Conservation (phyloP, 139 green algal species). For the Yamagishiella unicocca region DNA sequence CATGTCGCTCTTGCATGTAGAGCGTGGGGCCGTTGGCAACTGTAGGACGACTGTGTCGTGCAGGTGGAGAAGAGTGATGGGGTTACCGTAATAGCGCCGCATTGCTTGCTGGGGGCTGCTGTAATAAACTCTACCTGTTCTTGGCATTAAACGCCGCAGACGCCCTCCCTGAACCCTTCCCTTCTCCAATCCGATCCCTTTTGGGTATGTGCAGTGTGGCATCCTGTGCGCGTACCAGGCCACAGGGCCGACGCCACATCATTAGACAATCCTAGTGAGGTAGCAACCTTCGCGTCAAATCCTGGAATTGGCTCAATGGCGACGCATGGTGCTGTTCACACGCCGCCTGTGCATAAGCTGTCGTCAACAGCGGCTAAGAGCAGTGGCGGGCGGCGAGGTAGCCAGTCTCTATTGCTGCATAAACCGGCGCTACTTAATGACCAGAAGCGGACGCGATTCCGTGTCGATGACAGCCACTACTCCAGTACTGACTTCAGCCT, state of each 20-base stretch:
- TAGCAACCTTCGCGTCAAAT: not conserved
- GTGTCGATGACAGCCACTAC: constrained; percentile 13
- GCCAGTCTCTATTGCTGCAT: not conserved
- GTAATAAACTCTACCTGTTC: too few relatives aligned
- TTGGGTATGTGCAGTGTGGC: constrained; percentile 43
- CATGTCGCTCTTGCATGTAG: too few relatives aligned
- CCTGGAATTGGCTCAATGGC: too few relatives aligned
- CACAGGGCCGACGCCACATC: constrained; percentile 9
- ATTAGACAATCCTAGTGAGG: not conserved
- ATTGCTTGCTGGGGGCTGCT: too few relatives aligned
- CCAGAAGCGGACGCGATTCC: constrained; percentile 62
- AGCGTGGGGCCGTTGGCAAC: too few relatives aligned
- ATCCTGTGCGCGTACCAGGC: constrained; percentile 40
- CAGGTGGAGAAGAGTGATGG: too few relatives aligned
- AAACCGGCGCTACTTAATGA: constrained; percentile 81
- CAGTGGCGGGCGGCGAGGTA: not conserved
- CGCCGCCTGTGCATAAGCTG: not conserved
- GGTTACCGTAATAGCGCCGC: too few relatives aligned
- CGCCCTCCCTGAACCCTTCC: too few relatives aligned
- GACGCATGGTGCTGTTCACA: not conserved
- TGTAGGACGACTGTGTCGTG: too few relatives aligned
- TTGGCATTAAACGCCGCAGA: too few relatives aligned
- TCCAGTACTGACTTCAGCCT: constrained; percentile 44
- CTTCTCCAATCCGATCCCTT: too few relatives aligned
- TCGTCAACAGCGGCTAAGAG: not conserved